A percentile compares a stretch with the other conserved stretches of the same genome.
These are phyloP conservation scores for Casaregolazyma suthepensis DNA, from an alignment of 1,139 yeast species.

Conservation along the genomic window DNA sequence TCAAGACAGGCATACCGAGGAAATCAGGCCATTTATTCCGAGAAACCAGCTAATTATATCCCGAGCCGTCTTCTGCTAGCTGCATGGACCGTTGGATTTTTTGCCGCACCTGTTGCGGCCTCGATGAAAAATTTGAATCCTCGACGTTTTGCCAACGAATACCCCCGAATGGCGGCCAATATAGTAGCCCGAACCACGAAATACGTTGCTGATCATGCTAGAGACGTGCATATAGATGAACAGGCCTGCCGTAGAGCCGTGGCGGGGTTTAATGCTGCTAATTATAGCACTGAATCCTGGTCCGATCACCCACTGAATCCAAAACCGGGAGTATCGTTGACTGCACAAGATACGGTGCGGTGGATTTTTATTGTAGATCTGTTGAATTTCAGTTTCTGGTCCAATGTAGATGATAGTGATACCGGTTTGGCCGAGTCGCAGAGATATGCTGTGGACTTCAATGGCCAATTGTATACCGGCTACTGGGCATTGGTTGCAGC, in stretches of 20 bases:
- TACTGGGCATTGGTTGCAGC: slow-evolving; percentile 42
- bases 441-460: slow-evolving; percentile 33
- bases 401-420: slow-evolving; percentile 32
- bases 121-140: neutral
- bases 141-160: neutral
- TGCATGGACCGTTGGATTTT: neutral
- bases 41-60: neutral
- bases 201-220: slow-evolving; percentile 14
- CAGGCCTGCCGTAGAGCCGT: slow-evolving; percentile 29
- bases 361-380: slow-evolving; percentile 41
- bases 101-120: neutral
- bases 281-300: slow-evolving; percentile 35
- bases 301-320: slow-evolving; percentile 35
- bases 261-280: slow-evolving; percentile 25
- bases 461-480: slow-evolving; percentile 35
- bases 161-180: neutral
- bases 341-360: slow-evolving; percentile 24
- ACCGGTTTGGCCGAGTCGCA: slow-evolving; percentile 28
- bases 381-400: slow-evolving; percentile 41
- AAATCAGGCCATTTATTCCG: neutral
- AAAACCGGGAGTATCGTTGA: neutral
- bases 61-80: neutral
- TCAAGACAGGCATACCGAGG: neutral
- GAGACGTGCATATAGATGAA: slow-evolving; percentile 25
- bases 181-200: neutral